Base-by-base conservation (phyloP, 23 red algal genomes). In the Gracilariopsis chorda region DNA sequence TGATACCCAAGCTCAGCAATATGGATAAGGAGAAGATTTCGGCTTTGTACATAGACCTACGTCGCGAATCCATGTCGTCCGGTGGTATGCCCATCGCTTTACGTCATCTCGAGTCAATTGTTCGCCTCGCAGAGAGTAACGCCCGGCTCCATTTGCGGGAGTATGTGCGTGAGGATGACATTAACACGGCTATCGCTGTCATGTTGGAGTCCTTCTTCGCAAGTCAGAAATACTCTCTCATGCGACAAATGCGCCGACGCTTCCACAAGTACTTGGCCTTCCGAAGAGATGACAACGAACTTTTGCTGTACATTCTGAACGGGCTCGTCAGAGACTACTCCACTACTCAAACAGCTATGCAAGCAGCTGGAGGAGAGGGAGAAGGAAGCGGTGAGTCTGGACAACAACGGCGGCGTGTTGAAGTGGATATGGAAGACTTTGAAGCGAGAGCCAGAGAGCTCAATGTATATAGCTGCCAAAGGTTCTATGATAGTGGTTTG, bases 121-220 rank as follows among this genome's bases (percentile, higher is more conserved):
- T 99, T 14, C 92, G 97, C 8, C 59, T 99, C 27, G 85, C 97
- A 20, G 97, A 99, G 36, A 93, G 93, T 17, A 93, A 96, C 60
- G 97, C 97, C 14, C 74, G 93, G 28, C 83, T 99, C 39, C 97
- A 99, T 71, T 64, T 99, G 35, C 93, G 93, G 21, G 86, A 92
- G 51, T 90, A 94, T 45, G 97, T 99, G n/a, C 76, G 83, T 17
- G 97, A 96, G 20, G 93, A 96, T 68, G 97, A 99, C 86, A 80
- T 99, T 28, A 92, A 96, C 52, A 90, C 88, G 32, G 97, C 97
- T 53, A 96, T 99, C 29, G 85, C 91, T 1, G 93, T 99, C 32
- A 96, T 94, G 86, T 59, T 99, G 32, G 97, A 96, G 61, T 99
- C 97, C 10, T 99, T 99, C 76, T 99, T 99, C 48, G 69, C 86